phyloP scores from a whole-genome alignment of 805 yeast species.

The Spencermartinsiella europaea region DNA sequence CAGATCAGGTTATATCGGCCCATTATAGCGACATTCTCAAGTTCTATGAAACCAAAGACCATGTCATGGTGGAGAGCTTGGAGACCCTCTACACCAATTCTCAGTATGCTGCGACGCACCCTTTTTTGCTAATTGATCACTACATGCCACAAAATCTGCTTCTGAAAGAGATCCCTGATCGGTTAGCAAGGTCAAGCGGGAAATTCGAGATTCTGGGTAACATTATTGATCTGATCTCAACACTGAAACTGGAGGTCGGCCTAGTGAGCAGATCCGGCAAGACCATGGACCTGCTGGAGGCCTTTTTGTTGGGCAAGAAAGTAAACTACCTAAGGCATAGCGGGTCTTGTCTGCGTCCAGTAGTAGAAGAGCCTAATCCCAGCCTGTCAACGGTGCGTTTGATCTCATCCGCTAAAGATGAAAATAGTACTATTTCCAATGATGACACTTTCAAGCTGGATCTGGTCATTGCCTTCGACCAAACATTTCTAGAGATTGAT shows the following conservation, averaged over 20 bases:
- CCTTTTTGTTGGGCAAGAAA: slow-evolving; percentile 66
- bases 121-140: slow-evolving; percentile 77
- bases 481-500: slow-evolving; percentile 44
- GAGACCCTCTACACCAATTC: slow-evolving; percentile 71
- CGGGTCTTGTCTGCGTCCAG: slow-evolving; percentile 56
- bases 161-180: slow-evolving; percentile 63
- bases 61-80: slow-evolving; percentile 67
- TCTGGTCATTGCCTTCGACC: slow-evolving; percentile 58
- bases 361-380: slow-evolving; percentile 23
- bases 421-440: slow-evolving; percentile 20
- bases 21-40: slow-evolving; percentile 89
- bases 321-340: slow-evolving; percentile 63
- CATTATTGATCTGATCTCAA: slow-evolving; percentile 51
- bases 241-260: slow-evolving; percentile 49
- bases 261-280: slow-evolving; percentile 65
- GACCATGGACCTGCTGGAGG: slow-evolving; percentile 72
- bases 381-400: slow-evolving; percentile 37
- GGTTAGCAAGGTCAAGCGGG: slow-evolving; percentile 74
- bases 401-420: slow-evolving; percentile 39
- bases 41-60: slow-evolving; percentile 64
- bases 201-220: slow-evolving; percentile 70
- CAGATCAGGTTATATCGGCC: slow-evolving; percentile 84
- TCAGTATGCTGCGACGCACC: slow-evolving; percentile 80
- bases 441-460: slow-evolving; percentile 39
- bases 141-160: slow-evolving; percentile 75